Evolutionary conservation across 202 grass and related monocot genomes (phyloP), one percentile per base, ranked within the genome.

Genomic region (Brachypodium distachyon): DNA sequence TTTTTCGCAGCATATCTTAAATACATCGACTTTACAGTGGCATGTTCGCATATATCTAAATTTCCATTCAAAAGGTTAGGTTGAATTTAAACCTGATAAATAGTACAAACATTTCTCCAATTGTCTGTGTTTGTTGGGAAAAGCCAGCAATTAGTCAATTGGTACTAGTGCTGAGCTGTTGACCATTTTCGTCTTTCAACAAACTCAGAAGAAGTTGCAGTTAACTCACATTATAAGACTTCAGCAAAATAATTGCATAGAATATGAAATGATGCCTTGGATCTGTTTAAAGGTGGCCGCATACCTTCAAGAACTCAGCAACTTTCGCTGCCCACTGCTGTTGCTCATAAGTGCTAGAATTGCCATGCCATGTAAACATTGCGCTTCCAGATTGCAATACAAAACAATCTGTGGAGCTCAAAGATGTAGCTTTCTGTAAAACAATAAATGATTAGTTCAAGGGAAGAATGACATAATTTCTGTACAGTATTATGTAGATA

Each of bases 271-370:
- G 49, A 34, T 73, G 39, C 25, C 34, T 76, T 36, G 54, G 50
- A 81, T 41, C 5, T 67, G 25, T 61, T 51, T 67, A 75, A 74
- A 78, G 34, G 55, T 23, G 27, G n/a, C 2, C 34, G 42, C 7
- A 18, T 84, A 94, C 94, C 91, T 97, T 97, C 51, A 97, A 61
- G 75, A 94, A 94, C 48, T 97, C 91, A 41, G 94, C 91, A 79
- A 97, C 84, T 86, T 89, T 86, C 32, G 82, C 79, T 77, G 86
- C 91, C 94, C 94, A 97, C 67, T 94, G 91, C 16, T 97, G 91
- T 68, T 97, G 94, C 83, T 97, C 88, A 26, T 89, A 82, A 75
- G 94, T 89, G 65, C 88, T 97, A 56, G 82, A 93, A 84, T 87
- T 97, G 13, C 94, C 94, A 84, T 92, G 73, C 94, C 94, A 97